Percentiles rank a stretch among this genome's conserved stretches.
These are phyloP conservation scores for Hysterium pulicare DNA, from an alignment of 2,329 filamentous ascomycete genomes.

Conservation along the genomic window DNA sequence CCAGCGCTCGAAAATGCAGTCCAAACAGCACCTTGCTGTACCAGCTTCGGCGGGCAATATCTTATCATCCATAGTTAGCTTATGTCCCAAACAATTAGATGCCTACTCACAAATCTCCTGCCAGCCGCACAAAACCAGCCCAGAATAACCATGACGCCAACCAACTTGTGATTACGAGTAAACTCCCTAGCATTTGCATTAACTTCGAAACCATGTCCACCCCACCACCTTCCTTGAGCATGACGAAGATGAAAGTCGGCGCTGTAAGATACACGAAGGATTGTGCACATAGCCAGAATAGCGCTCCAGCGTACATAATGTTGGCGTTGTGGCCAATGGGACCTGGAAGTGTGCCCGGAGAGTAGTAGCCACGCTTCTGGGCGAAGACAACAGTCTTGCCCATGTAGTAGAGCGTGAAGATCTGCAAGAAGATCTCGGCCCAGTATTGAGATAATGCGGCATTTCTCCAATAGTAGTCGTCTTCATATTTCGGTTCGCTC, in stretches of 20 bases:
- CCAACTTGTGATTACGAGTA: slow-evolving; percentile 1
- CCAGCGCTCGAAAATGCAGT: slow-evolving; percentile 10
- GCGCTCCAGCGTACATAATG: slow-evolving; percentile 3
- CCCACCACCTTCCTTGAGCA: not conserved
- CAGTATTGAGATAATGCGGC: slow-evolving; percentile 11
- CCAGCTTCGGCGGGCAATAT: slow-evolving; percentile 10
- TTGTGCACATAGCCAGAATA: not conserved
- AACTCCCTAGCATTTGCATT: no score
- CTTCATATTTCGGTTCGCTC: no score
- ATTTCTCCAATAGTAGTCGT: slow-evolving; percentile 9
- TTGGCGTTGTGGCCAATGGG: no score
- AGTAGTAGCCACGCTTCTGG: slow-evolving; percentile 1
- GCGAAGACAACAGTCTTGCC: slow-evolving; percentile 11
- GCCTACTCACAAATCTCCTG: slow-evolving; percentile 8
- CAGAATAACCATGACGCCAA: slow-evolving; percentile 12
- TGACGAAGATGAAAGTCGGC: not conserved
- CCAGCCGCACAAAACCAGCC: slow-evolving; percentile 9
- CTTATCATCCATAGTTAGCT: no score
- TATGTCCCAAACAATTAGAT: no score
- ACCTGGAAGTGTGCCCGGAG: not conserved
- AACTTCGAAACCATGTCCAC: not conserved
- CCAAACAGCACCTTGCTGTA: slow-evolving; percentile 9
- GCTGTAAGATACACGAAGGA: not conserved
- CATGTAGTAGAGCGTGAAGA: slow-evolving; percentile 10
- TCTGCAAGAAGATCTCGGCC: slow-evolving; percentile 11